Evolutionary conservation across 176 grass and related monocot species (phyloP).

Genomic region (Lolium multiflorum): DNA sequence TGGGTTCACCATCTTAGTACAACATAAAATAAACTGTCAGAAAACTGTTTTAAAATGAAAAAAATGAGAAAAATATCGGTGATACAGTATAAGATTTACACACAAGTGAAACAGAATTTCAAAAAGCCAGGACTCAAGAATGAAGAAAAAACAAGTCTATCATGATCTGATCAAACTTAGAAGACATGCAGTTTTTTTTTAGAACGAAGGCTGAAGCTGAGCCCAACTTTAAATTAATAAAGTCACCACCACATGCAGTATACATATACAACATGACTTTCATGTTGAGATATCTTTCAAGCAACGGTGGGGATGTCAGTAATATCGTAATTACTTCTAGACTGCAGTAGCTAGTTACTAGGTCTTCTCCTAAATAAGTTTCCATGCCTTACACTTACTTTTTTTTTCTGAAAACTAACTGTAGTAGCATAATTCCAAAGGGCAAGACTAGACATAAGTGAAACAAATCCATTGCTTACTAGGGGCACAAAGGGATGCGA

Average conservation of each 20-base stretch:
- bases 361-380: constrained; percentile 11
- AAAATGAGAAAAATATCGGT: background rate
- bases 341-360: constrained; percentile 10
- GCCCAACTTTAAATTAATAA: too few relatives aligned
- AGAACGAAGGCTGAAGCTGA: too few relatives aligned
- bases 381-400: background rate
- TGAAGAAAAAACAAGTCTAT: background rate
- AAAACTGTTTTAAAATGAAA: background rate
- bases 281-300: constrained; percentile 6
- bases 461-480: constrained; percentile 53
- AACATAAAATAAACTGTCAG: constrained; percentile 34
- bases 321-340: constrained; percentile 4
- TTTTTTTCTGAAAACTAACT: background rate
- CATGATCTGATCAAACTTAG: background rate
- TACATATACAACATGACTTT: background rate
- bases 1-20: constrained; percentile 64
- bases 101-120: background rate
- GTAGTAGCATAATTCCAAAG: constrained; percentile 5
- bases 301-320: background rate
- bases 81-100: constrained; percentile 6
- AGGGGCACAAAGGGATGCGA: constrained; percentile 65
- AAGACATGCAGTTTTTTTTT: background rate
- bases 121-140: constrained; percentile 1
- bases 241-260: background rate
- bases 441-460: background rate